Conservation (phyloP, 495 filamentous ascomycete species). For the Penicillium cinerascens region DNA sequence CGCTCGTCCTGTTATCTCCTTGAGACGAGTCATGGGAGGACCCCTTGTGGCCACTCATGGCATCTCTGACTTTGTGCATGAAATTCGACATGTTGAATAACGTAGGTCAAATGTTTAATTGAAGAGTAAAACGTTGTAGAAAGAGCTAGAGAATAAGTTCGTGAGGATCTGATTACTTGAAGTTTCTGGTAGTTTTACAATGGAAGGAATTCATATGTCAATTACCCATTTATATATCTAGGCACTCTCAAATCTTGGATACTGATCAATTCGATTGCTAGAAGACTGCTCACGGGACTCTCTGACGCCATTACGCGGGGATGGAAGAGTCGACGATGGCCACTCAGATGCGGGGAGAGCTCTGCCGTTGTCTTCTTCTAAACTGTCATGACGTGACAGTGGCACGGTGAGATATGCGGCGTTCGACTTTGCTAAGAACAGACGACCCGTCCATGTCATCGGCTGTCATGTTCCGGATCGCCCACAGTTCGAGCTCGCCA, state of each 20-base stretch:
- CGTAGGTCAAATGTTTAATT: neutral
- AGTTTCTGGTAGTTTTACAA: neutral
- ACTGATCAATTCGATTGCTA: neutral
- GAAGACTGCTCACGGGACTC: neutral
- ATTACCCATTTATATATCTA: neutral
- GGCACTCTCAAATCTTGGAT: neutral
- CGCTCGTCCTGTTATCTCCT: constrained; percentile 34
- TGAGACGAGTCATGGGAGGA: constrained; percentile 38
- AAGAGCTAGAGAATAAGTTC: neutral
- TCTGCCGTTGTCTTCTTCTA: neutral
- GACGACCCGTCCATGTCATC: constrained; percentile 15
- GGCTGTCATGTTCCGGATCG: constrained; percentile 17
- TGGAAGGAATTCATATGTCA: neutral
- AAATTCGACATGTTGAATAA: constrained; percentile 59
- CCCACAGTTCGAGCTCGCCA: constrained; percentile 3
- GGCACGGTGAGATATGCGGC: neutral
- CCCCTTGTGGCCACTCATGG: constrained; percentile 46
- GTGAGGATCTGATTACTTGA: neutral
- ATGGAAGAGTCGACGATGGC: neutral
- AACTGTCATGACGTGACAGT: constrained; percentile 22
- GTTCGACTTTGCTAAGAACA: neutral
- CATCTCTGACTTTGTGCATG: constrained; percentile 73
- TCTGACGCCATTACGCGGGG: constrained; percentile 24
- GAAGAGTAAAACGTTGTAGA: neutral
- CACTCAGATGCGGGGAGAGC: neutral